phyloP scores from a whole-genome alignment of 257 asterid species.

The Capsicum pubescens region DNA sequence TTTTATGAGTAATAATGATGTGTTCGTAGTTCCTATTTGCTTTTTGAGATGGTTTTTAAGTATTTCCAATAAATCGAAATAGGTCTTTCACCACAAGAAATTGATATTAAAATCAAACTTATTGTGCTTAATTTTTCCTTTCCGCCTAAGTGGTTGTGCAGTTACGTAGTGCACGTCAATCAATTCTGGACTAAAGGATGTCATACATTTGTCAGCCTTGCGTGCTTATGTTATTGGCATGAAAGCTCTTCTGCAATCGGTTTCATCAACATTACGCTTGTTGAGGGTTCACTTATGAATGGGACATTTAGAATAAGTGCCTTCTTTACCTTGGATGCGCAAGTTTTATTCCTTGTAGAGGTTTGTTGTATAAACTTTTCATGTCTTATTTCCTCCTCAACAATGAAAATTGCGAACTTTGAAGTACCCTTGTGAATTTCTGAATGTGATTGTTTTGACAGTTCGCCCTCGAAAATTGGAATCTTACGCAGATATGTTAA shows the following conservation, averaged over 20 bases:
- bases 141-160: not conserved
- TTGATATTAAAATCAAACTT: not conserved
- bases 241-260: not conserved
- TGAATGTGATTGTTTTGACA: not conserved
- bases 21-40: not conserved
- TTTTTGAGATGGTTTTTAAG: not conserved
- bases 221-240: not conserved
- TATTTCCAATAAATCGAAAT: not conserved
- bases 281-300: slow-evolving; percentile 15
- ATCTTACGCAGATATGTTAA: not conserved
- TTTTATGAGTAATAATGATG: not conserved
- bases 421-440: not conserved
- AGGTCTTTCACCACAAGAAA: not conserved
- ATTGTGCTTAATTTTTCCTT: not conserved
- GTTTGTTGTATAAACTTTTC: not conserved
- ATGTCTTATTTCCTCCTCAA: not conserved
- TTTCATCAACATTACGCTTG: not conserved
- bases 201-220: not conserved
- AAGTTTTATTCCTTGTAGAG: not conserved
- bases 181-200: not conserved
- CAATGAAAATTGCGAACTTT: not conserved
- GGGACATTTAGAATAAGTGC: not conserved
- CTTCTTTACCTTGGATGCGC: not conserved
- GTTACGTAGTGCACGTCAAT: not conserved
- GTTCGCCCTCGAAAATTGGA: not conserved